These are phyloP conservation scores for Collybia mongolica DNA, from an alignment of 768 basidiomycete genomes.

Conservation along the genomic window DNA sequence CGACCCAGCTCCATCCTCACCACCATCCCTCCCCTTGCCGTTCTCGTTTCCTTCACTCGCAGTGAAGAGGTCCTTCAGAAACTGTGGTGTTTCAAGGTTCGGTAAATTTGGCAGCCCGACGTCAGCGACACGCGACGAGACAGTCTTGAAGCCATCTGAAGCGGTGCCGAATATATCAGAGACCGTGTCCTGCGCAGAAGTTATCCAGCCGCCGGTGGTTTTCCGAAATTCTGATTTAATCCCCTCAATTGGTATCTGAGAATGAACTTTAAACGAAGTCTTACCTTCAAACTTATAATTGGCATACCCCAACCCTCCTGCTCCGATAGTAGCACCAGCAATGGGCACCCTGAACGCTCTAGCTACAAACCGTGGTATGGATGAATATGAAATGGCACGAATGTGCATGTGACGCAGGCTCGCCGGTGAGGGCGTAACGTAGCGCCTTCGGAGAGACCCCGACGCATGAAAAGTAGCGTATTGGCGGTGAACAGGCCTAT, in stretches of 20 bases:
- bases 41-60: conserved; percentile 25
- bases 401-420: conserved; percentile 65
- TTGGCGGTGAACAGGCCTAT: conserved; percentile 53
- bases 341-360: conserved; percentile 87
- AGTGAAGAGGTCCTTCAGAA: conserved; percentile 64
- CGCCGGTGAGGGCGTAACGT: conserved; percentile 38
- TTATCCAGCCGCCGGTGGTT: conserved; percentile 66
- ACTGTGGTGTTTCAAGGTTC: conserved; percentile 54
- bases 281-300: conserved; percentile 96
- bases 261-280: conserved; percentile 15
- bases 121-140: conserved; percentile 56
- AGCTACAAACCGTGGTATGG: conserved; percentile 86
- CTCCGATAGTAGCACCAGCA: conserved; percentile 87
- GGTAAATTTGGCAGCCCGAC: conserved; percentile 48
- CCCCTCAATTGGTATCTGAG: background rate
- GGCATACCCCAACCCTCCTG: conserved; percentile 89
- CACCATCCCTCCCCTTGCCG: conserved; percentile 24
- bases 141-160: conserved; percentile 58
- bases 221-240: conserved; percentile 65
- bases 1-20: conserved; percentile 29
- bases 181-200: conserved; percentile 64
- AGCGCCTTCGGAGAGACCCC: conserved; percentile 50
- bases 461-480: conserved; percentile 57
- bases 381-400: conserved; percentile 80
- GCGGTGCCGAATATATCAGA: conserved; percentile 73